These are phyloP conservation scores for Rhododendron williamsianum DNA, from an alignment of 148 eudicot species.

Conservation along the genomic window DNA sequence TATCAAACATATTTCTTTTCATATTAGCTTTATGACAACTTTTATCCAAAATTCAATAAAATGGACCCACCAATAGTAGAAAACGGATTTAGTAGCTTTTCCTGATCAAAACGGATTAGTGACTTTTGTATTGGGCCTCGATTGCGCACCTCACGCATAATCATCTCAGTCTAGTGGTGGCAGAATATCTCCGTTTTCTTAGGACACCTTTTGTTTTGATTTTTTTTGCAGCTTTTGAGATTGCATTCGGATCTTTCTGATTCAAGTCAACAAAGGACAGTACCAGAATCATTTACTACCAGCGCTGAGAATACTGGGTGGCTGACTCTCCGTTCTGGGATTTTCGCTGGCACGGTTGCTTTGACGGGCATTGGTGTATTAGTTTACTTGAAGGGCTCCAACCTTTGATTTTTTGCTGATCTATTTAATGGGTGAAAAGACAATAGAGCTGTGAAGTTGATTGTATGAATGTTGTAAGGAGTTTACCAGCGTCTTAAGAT, in stretches of 20 bases:
- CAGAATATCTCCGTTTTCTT: neutral
- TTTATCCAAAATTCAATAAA: too few species aligned
- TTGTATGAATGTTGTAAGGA: neutral
- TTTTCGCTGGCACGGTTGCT: slow-evolving; percentile 62
- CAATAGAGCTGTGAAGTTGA: neutral
- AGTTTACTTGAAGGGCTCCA: slow-evolving; percentile 24
- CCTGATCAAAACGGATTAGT: too few species aligned
- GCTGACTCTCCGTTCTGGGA: slow-evolving; percentile 38
- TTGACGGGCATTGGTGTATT: slow-evolving; percentile 43
- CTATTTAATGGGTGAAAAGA: neutral
- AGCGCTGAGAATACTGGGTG: slow-evolving; percentile 30
- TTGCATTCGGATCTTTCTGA: slow-evolving; percentile 40
- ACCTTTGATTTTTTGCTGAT: slow-evolving; percentile 8
- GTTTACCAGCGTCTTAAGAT: neutral
- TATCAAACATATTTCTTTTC: too few species aligned
- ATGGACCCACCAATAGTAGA: too few species aligned
- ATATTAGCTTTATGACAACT: too few species aligned
- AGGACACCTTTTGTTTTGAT: neutral
- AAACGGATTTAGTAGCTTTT: too few species aligned
- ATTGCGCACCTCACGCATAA: too few species aligned
- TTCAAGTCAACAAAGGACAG: slow-evolving; percentile 17
- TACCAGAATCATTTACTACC: slow-evolving; percentile 14
- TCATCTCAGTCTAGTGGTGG: too few species aligned
- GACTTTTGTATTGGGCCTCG: too few species aligned
- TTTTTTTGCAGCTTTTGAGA: slow-evolving; percentile 42